phyloP scores from a whole-genome alignment of 2,329 filamentous ascomycete genomes.

The Beauveria scarabaeidicola region DNA sequence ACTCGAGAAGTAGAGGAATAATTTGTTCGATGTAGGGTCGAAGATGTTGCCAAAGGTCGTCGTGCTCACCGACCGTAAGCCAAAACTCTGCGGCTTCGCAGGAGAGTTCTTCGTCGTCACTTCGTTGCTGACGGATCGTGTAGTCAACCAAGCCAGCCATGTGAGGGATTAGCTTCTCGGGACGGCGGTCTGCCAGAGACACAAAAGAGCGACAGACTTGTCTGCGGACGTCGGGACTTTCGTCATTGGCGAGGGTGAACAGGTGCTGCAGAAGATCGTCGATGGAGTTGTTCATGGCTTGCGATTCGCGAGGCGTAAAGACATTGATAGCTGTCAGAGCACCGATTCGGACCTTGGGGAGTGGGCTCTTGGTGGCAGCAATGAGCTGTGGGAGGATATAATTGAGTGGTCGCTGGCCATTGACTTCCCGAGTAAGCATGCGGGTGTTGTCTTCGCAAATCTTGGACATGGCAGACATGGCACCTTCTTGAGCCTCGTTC shows the following conservation, averaged over 20 bases:
- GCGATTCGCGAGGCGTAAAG: slow-evolving; percentile 77
- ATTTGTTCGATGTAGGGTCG: slow-evolving; percentile 74
- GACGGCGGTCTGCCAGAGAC: slow-evolving; percentile 79
- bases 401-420: slow-evolving; percentile 78
- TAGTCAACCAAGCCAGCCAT: slow-evolving; percentile 85
- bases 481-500: slow-evolving; percentile 74
- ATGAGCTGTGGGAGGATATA: slow-evolving; percentile 87
- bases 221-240: slow-evolving; percentile 72
- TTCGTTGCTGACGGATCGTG: slow-evolving; percentile 81
- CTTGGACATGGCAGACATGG: slow-evolving; percentile 86
- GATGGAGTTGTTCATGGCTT: slow-evolving; percentile 71
- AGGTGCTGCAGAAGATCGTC: slow-evolving; percentile 75
- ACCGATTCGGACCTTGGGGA: slow-evolving; percentile 68
- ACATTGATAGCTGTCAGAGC: slow-evolving; percentile 83
- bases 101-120: slow-evolving; percentile 80
- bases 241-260: slow-evolving; percentile 71
- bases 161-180: slow-evolving; percentile 84
- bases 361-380: slow-evolving; percentile 69
- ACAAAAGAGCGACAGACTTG: slow-evolving; percentile 93
- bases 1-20: slow-evolving; percentile 81
- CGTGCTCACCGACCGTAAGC: slow-evolving; percentile 85
- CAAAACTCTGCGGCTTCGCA: slow-evolving; percentile 97
- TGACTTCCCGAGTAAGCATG: slow-evolving; percentile 76
- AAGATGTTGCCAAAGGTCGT: slow-evolving; percentile 66
- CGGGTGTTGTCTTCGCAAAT: slow-evolving; percentile 95